Evolutionary conservation across 139 green algal species (phyloP).

Genomic region (Tetradesmus lagerheimii): DNA sequence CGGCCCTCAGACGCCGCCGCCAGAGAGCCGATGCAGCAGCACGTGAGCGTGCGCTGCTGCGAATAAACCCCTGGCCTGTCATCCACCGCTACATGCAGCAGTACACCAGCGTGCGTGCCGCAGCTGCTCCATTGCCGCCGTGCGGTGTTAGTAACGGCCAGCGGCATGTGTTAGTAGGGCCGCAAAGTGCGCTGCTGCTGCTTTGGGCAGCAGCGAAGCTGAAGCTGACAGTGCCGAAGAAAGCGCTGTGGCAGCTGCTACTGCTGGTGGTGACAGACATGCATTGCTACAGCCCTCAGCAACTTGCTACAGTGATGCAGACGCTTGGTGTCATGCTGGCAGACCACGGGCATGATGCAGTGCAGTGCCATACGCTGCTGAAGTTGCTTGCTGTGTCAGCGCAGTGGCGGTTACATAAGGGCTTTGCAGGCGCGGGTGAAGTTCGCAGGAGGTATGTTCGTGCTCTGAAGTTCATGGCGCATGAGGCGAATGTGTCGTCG

Average conservation of each 20-base stretch:
- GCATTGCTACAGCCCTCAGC: background rate
- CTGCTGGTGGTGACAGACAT: background rate
- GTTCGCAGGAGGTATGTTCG: background rate
- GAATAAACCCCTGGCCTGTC: background rate
- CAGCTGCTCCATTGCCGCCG: background rate
- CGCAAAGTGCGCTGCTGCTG: slow-evolving; percentile 3
- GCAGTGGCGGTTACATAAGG: slow-evolving; percentile 26
- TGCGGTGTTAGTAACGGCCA: background rate
- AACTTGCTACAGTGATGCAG: slow-evolving; percentile 5
- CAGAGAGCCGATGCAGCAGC: background rate
- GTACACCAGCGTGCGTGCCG: background rate
- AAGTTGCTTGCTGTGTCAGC: slow-evolving; percentile 6
- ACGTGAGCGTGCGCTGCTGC: background rate
- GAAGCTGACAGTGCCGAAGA: background rate
- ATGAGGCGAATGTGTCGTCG: background rate
- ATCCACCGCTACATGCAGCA: background rate
- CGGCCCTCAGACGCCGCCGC: background rate
- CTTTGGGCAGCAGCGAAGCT: slow-evolving; percentile 6
- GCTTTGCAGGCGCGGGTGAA: background rate
- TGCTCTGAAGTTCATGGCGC: slow-evolving; percentile 18
- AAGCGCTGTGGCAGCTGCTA: slow-evolving; percentile 28
- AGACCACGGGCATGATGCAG: background rate
- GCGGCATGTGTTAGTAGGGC: background rate
- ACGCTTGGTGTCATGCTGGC: background rate
- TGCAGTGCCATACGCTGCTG: slow-evolving; percentile 20